Percentiles rank a stretch among this genome's conserved stretches.
Evolutionary conservation across 176 grass and related monocot species (phyloP).

Genomic region (Rhynchospora pubera): DNA sequence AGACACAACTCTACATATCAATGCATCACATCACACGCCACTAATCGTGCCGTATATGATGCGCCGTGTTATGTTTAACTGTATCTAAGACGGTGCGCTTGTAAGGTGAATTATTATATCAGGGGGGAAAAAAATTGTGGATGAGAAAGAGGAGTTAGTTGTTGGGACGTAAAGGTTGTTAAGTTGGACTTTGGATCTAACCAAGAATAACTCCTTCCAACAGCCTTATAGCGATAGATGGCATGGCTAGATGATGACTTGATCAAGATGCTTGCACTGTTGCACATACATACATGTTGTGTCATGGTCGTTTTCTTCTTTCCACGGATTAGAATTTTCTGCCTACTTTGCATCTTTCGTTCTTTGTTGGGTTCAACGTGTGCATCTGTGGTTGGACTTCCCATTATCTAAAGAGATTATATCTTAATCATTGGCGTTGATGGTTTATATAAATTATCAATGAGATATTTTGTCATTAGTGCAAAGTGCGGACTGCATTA

Average conservation of each 20-base stretch:
- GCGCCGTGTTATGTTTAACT: no score
- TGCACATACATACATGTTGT: not conserved
- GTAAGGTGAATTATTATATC: no score
- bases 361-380: not conserved
- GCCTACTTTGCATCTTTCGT: not conserved
- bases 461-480: not conserved
- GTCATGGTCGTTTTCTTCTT: slow-evolving; percentile 8
- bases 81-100: no score
- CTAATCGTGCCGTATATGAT: no score
- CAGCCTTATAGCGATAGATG: not conserved
- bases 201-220: not conserved
- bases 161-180: slow-evolving; percentile 21
- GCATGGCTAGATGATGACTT: not conserved
- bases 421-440: not conserved
- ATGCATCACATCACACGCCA: no score
- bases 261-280: not conserved
- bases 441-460: not conserved
- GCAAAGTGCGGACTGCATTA: no score
- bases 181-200: slow-evolving; percentile 3
- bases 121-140: no score
- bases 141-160: slow-evolving; percentile 8
- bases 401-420: not conserved
- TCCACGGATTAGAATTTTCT: not conserved
- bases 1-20: no score
- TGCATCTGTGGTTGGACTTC: not conserved